phyloP scores from a whole-genome alignment of 495 filamentous ascomycete species.

The Sordaria brevicollis region DNA sequence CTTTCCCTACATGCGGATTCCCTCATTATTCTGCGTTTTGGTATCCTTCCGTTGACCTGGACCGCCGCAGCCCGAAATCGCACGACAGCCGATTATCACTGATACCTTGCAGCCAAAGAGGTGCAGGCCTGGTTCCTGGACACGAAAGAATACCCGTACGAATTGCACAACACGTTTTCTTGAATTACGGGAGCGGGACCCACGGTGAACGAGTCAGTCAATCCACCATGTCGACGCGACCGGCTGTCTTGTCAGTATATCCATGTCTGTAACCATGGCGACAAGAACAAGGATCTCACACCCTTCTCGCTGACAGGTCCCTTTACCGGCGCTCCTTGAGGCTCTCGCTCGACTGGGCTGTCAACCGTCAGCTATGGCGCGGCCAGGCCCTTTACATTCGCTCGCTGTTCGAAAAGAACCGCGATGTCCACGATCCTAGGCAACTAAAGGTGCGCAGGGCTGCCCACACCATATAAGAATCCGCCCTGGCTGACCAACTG shows the following conservation, averaged over 20 bases:
- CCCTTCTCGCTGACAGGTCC: conserved; percentile 45
- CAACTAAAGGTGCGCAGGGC: conserved; percentile 62
- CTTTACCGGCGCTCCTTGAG: conserved; percentile 91
- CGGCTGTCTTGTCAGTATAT: conserved; percentile 34
- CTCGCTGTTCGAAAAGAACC: conserved; percentile 90
- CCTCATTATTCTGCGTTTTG: not conserved
- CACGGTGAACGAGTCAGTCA: not conserved
- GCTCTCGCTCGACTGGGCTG: conserved; percentile 87
- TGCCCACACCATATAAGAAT: not conserved
- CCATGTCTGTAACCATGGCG: not conserved
- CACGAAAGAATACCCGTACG: not conserved
- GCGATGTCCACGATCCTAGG: conserved; percentile 71
- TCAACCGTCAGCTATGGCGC: conserved; percentile 84
- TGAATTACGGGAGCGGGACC: not conserved
- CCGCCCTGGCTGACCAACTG: not conserved
- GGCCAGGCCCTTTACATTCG: conserved; percentile 94
- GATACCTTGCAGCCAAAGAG: not conserved
- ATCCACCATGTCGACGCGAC: conserved; percentile 35
- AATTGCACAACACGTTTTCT: not conserved
- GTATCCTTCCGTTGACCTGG: not conserved
- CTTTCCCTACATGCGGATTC: not conserved
- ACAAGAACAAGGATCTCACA: conserved; percentile 5
- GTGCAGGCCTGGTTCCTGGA: not conserved
- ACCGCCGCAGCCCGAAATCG: not conserved
- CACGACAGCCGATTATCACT: not conserved